Evolutionary conservation across 148 eudicot genomes (phyloP).

Genomic region (Cornus florida): DNA sequence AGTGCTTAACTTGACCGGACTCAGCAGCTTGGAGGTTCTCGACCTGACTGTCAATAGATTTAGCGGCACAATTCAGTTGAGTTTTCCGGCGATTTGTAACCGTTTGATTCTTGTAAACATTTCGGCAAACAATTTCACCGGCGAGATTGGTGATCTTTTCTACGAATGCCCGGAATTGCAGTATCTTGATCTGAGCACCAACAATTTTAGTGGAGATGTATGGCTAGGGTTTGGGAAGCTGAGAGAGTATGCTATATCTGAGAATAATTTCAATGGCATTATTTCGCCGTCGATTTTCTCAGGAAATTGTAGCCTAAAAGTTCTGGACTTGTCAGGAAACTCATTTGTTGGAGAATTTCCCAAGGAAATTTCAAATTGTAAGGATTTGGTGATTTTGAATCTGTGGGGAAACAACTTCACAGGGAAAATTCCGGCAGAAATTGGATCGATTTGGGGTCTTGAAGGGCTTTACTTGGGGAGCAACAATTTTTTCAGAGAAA

Average conservation of each 20-base stretch:
- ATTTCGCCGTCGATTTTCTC: constrained; percentile 41
- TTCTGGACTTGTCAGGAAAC: constrained; percentile 78
- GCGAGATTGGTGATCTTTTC: constrained; percentile 44
- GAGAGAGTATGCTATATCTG: constrained; percentile 47
- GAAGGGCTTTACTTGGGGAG: constrained; percentile 58
- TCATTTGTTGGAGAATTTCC: constrained; percentile 60
- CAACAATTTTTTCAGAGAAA: constrained; percentile 57
- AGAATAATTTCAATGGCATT: constrained; percentile 49
- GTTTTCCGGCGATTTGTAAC: constrained; percentile 54
- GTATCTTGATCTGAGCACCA: constrained; percentile 75
- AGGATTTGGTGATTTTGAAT: constrained; percentile 38
- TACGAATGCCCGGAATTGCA: constrained; percentile 51
- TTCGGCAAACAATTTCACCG: constrained; percentile 68
- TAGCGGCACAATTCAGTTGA: constrained; percentile 37
- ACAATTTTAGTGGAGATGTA: constrained; percentile 49
- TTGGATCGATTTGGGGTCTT: constrained; percentile 61
- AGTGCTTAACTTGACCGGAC: too few species aligned
- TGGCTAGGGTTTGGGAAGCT: constrained; percentile 56
- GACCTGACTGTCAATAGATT: constrained; percentile 34
- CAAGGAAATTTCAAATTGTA: constrained; percentile 61
- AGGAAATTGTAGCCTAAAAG: constrained; percentile 48
- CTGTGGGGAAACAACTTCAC: constrained; percentile 62
- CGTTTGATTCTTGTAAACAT: constrained; percentile 56
- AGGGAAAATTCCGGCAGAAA: constrained; percentile 59
- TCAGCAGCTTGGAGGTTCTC: too few species aligned